Percentiles rank a stretch among this genome's conserved stretches.
phyloP scores from a whole-genome alignment of 2,329 filamentous ascomycete species.

The Zymoseptoria pseudotritici region DNA sequence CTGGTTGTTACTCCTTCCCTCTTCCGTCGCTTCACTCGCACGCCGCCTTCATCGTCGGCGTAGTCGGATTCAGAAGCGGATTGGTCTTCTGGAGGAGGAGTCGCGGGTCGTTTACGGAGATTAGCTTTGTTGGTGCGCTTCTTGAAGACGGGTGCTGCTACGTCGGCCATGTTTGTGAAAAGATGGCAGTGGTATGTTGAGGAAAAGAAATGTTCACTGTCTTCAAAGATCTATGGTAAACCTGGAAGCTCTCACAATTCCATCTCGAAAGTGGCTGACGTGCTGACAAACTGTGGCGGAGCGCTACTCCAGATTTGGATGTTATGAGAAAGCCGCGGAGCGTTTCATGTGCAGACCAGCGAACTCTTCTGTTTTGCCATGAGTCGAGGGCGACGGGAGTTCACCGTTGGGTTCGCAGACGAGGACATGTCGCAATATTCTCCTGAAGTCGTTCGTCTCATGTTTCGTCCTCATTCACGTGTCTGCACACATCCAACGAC shows the following conservation, averaged over 20 bases:
- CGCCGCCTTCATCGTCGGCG: constrained; percentile 63
- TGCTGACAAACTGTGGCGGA: not conserved
- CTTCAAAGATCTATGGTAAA: not conserved
- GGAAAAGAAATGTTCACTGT: not conserved
- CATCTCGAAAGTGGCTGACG: not conserved
- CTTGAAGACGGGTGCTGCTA: constrained; percentile 67
- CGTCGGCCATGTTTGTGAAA: constrained; percentile 26
- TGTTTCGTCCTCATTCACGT: not conserved
- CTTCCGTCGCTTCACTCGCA: constrained; percentile 69
- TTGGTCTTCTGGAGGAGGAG: constrained; percentile 58
- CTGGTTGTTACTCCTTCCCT: constrained; percentile 60
- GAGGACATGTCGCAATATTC: not conserved
- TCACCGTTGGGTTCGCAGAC: not conserved
- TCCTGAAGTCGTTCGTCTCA: not conserved
- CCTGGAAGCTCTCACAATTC: no score
- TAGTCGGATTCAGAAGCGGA: constrained; percentile 55
- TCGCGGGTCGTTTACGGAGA: constrained; percentile 71
- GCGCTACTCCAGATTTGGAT: not conserved
- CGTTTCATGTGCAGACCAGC: no score
- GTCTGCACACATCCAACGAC: not conserved
- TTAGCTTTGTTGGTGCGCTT: constrained; percentile 68
- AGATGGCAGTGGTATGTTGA: not conserved
- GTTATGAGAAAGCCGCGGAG: not conserved
- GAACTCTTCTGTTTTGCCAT: not conserved
- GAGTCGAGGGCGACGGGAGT: not conserved